Conservation (phyloP, 148 eudicot genomes). For the Salicornia ramosissima region DNA sequence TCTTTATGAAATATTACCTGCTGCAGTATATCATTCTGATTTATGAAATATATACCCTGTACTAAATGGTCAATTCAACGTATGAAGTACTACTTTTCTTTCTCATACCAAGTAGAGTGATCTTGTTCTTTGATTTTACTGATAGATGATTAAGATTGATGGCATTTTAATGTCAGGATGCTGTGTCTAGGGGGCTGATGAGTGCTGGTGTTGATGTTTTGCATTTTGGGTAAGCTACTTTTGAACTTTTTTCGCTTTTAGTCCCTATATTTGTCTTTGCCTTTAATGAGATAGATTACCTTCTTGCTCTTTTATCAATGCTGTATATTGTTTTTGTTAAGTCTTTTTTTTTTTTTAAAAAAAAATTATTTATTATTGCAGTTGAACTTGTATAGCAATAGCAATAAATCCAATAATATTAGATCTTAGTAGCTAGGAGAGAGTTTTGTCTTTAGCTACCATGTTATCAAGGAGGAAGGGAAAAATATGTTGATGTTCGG, state of each 20-base stretch:
- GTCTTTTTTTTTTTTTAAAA: background rate
- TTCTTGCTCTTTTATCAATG: background rate
- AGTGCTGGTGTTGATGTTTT: constrained; percentile 72
- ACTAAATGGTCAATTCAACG: background rate
- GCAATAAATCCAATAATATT: background rate
- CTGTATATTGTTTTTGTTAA: background rate
- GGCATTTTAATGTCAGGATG: constrained; percentile 61
- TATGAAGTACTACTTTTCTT: background rate
- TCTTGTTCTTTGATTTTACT: background rate
- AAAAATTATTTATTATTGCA: no score
- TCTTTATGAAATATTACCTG: background rate
- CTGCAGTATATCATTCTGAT: background rate
- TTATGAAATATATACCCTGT: background rate
- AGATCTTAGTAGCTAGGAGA: background rate
- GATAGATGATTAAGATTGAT: background rate
- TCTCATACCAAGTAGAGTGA: background rate
- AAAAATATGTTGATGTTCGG: background rate
- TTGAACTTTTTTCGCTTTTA: background rate
- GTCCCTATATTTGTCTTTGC: background rate
- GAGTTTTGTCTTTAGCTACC: background rate
- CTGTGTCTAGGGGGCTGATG: constrained; percentile 85
- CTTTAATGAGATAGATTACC: background rate
- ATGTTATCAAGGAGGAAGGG: background rate
- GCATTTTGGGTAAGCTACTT: constrained; percentile 70
- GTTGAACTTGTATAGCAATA: background rate